phyloP scores from a whole-genome alignment of 352 stramenopile genomes.

The Pythium dissotocum region DNA sequence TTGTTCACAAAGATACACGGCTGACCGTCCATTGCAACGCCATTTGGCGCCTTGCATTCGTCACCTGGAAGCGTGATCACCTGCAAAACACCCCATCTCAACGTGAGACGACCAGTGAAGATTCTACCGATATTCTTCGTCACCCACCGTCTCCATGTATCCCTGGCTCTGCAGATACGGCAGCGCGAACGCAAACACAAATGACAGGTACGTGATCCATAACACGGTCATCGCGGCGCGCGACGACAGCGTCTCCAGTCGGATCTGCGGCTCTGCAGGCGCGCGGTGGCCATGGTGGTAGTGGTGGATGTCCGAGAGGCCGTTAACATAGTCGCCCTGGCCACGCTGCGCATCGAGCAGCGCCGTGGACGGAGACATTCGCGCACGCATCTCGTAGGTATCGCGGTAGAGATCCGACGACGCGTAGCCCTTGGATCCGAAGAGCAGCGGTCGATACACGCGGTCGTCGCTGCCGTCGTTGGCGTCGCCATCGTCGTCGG shows the following conservation, averaged over 20 bases:
- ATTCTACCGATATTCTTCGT: conserved; percentile 2
- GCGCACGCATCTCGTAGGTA: conserved; percentile 76
- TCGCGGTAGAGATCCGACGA: conserved; percentile 82
- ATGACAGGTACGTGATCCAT: conserved; percentile 76
- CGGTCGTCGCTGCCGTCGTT: conserved; percentile 38
- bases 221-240: conserved; percentile 70
- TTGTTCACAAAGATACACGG: conserved; percentile 79
- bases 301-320: background rate
- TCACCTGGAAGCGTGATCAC: conserved; percentile 52
- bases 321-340: background rate
- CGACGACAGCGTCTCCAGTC: conserved; percentile 79
- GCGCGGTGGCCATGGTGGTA: conserved; percentile 12
- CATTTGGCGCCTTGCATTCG: conserved; percentile 37
- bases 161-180: conserved; percentile 79
- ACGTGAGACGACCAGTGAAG: background rate
- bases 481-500: conserved; percentile 23
- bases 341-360: conserved; percentile 25
- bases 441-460: conserved; percentile 81
- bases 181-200: conserved; percentile 63
- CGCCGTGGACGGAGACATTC: conserved; percentile 42
- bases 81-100: conserved; percentile 20
- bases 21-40: conserved; percentile 19
- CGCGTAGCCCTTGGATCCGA: conserved; percentile 77
- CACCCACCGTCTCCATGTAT: conserved; percentile 63
- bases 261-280: conserved; percentile 53